These are phyloP conservation scores for Solanum hybrid DNA, from an alignment of 305 asterid species.

Conservation along the genomic window DNA sequence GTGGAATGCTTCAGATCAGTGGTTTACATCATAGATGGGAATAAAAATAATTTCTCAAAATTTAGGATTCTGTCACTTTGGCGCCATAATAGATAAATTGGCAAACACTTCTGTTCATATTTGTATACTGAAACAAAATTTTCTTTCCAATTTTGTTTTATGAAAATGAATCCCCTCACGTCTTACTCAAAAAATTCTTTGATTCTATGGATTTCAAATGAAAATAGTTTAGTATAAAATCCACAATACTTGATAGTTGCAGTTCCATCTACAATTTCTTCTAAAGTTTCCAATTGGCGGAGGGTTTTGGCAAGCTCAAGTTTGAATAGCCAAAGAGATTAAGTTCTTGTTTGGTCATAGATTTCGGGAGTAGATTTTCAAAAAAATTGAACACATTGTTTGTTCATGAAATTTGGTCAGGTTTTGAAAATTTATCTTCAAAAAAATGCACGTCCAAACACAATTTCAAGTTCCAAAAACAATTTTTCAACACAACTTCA, in stretches of 20 bases:
- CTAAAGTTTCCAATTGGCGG: conserved; percentile 1
- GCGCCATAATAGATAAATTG: background rate
- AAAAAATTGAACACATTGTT: background rate
- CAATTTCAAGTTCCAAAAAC: background rate
- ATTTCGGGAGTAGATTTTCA: background rate
- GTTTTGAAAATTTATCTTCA: background rate
- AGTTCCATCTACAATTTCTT: conserved; percentile 1
- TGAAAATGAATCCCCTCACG: background rate
- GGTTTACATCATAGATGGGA: background rate
- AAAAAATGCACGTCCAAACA: background rate
- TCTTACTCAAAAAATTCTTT: background rate
- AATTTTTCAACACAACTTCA: background rate
- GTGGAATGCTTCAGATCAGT: background rate
- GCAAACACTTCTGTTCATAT: background rate
- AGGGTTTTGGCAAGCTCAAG: conserved; percentile 8
- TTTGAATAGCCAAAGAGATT: conserved; percentile 4
- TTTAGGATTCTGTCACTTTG: background rate
- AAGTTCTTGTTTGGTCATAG: background rate
- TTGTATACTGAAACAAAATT: background rate
- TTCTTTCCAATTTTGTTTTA: background rate
- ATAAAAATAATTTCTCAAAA: background rate
- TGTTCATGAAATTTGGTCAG: background rate
- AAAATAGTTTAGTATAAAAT: background rate
- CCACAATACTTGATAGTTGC: background rate
- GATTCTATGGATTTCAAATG: background rate